A percentile compares a stretch with the other conserved stretches of the same genome.
Conservation (phyloP, 495 filamentous ascomycete genomes). For the Cairneyella variabilis region DNA sequence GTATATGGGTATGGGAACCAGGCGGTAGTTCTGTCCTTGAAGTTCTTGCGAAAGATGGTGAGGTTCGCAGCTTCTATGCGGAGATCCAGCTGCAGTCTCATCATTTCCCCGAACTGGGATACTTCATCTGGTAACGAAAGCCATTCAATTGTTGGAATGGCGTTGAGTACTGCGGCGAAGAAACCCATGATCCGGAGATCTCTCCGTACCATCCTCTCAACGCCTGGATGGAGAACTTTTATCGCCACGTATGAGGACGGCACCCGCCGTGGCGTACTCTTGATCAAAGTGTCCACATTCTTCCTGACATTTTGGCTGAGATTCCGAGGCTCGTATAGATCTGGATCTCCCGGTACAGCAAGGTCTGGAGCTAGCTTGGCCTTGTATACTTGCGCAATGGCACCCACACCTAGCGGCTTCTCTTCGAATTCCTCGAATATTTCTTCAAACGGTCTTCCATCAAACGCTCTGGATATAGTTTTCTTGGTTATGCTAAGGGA, state of each 20-base stretch:
- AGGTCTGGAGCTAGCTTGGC: slow-evolving; percentile 85
- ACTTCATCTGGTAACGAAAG: slow-evolving; percentile 95
- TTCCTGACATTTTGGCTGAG: slow-evolving; percentile 65
- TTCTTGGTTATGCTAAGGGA: slow-evolving; percentile 74
- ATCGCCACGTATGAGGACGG: slow-evolving; percentile 93
- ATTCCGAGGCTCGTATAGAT: slow-evolving; percentile 45
- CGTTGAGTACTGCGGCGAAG: slow-evolving; percentile 81
- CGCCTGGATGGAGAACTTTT: slow-evolving; percentile 91
- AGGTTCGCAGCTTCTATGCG: slow-evolving; percentile 94
- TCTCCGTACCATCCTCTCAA: slow-evolving; percentile 82
- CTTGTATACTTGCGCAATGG: slow-evolving; percentile 97
- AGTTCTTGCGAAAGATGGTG: slow-evolving; percentile 82
- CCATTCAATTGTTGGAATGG: slow-evolving; percentile 95
- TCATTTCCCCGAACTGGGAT: slow-evolving; percentile 93
- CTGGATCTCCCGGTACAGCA: slow-evolving; percentile 57
- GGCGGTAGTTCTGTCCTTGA: slow-evolving; percentile 82
- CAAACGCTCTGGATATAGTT: slow-evolving; percentile 77
- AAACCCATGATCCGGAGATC: slow-evolving; percentile 93
- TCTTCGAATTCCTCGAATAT: slow-evolving; percentile 98
- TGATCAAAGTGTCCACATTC: slow-evolving; percentile 82
- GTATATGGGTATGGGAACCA: slow-evolving; percentile 95
- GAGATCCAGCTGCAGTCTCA: slow-evolving; percentile 92
- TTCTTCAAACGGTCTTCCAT: slow-evolving; percentile 72
- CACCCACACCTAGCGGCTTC: slow-evolving; percentile 86
- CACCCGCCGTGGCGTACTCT: slow-evolving; percentile 76